A percentile compares a stretch with the other conserved stretches of the same genome.
Conservation (phyloP, 179 eudicot genomes). For the Actinidia arguta region DNA sequence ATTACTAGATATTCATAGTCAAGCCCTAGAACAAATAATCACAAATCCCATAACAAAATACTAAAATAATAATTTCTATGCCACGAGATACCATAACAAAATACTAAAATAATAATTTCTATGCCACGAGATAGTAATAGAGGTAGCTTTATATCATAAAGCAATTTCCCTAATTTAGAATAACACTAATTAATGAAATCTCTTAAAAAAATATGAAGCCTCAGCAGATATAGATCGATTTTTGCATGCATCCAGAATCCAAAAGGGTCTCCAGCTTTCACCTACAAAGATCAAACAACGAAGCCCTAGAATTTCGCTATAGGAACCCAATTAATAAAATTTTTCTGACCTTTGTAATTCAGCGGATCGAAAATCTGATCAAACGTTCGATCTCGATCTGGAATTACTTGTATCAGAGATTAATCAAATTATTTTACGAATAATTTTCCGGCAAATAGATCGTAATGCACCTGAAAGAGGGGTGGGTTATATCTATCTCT, state of each 20-base stretch:
- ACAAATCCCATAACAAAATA: not conserved
- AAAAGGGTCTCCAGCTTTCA: not conserved
- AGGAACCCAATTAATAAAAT: not conserved
- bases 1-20: not conserved
- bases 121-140: not conserved
- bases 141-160: too few relatives aligned
- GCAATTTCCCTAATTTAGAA: too few relatives aligned
- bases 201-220: not conserved
- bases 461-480: not conserved
- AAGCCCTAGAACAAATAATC: not conserved
- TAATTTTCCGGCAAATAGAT: conserved; percentile 2
- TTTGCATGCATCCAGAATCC: not conserved
- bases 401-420: conserved; percentile 13
- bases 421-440: not conserved
- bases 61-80: not conserved
- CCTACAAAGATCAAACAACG: conserved; percentile 6
- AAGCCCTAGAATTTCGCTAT: conserved; percentile 15
- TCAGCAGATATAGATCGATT: not conserved
- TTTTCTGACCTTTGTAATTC: not conserved
- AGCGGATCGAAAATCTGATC: conserved; percentile 9
- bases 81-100: not conserved
- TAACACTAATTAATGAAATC: too few relatives aligned
- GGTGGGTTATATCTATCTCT: conserved; percentile 14
- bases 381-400: conserved; percentile 12
- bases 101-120: not conserved